Percentiles rank a stretch among this genome's conserved stretches.
Conservation (phyloP, 768 basidiomycete genomes). For the Podaxis pistillaris region DNA sequence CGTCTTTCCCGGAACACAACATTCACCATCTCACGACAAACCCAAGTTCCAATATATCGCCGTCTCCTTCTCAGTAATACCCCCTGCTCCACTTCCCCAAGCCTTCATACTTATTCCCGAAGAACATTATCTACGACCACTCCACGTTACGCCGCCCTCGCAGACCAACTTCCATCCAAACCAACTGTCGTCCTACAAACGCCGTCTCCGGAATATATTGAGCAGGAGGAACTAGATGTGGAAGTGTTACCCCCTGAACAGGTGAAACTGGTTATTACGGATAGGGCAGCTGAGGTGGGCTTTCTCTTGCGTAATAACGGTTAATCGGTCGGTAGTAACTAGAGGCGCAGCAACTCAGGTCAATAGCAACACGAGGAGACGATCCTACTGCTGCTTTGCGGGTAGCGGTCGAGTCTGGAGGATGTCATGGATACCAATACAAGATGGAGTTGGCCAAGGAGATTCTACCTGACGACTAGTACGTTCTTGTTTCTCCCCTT, state of each 20-base stretch:
- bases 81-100: not conserved
- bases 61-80: not conserved
- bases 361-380: conserved; percentile 64
- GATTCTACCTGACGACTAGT: conserved; percentile 82
- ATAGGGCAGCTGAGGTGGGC: conserved; percentile 73
- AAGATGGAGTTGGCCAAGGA: conserved; percentile 77
- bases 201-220: conserved; percentile 53
- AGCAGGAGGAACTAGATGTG: conserved; percentile 62
- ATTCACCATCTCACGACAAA: not conserved
- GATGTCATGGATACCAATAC: conserved; percentile 98
- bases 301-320: not conserved
- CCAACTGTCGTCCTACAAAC: conserved; percentile 48
- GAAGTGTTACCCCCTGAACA: conserved; percentile 54
- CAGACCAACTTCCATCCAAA: conserved; percentile 41
- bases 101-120: not conserved
- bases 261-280: conserved; percentile 59
- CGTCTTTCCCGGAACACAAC: not conserved
- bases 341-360: conserved; percentile 64
- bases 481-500: conserved; percentile 26
- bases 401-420: conserved; percentile 88
- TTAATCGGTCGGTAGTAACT: conserved; percentile 11
- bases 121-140: conserved; percentile 23
- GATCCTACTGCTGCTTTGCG: conserved; percentile 68
- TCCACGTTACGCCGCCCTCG: conserved; percentile 32
- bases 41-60: not conserved